Percentiles rank a stretch among this genome's conserved stretches.
phyloP scores from a whole-genome alignment of 345 rosid genomes.

The Brassica napus region DNA sequence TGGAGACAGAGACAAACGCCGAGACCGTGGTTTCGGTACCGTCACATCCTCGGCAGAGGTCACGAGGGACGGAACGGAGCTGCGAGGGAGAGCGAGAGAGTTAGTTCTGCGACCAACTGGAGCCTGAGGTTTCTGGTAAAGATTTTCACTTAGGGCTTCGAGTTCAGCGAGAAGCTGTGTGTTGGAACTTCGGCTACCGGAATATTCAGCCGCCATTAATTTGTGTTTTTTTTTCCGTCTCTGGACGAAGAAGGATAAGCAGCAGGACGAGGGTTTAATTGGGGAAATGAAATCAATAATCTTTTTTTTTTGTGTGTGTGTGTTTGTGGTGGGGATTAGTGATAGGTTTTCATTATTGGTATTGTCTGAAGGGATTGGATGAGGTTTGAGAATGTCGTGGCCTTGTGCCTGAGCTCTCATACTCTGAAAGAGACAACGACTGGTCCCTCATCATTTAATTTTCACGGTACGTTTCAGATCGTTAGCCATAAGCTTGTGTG shows the following conservation, averaged over 20 bases:
- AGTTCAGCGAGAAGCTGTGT: constrained; percentile 82
- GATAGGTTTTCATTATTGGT: constrained; percentile 24
- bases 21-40: constrained; percentile 42
- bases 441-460: constrained; percentile 34
- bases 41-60: constrained; percentile 40
- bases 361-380: constrained; percentile 21
- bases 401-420: constrained; percentile 1
- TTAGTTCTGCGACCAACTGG: constrained; percentile 58
- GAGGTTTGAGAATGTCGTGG: constrained; percentile 38
- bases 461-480: constrained; percentile 11
- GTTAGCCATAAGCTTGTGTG: background rate
- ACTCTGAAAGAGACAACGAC: constrained; percentile 9
- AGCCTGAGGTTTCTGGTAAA: constrained; percentile 73
- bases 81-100: constrained; percentile 82
- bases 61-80: constrained; percentile 49
- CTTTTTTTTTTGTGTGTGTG: background rate
- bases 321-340: constrained; percentile 26
- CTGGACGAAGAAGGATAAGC: constrained; percentile 19
- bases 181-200: constrained; percentile 49
- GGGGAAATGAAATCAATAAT: constrained; percentile 9
- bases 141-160: constrained; percentile 73
- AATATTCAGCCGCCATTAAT: constrained; percentile 48
- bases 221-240: background rate
- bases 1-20: constrained; percentile 88
- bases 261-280: constrained; percentile 14